Base-by-base conservation (phyloP, 2,329 filamentous ascomycete species). In the Cladophialophora psammophila region DNA sequence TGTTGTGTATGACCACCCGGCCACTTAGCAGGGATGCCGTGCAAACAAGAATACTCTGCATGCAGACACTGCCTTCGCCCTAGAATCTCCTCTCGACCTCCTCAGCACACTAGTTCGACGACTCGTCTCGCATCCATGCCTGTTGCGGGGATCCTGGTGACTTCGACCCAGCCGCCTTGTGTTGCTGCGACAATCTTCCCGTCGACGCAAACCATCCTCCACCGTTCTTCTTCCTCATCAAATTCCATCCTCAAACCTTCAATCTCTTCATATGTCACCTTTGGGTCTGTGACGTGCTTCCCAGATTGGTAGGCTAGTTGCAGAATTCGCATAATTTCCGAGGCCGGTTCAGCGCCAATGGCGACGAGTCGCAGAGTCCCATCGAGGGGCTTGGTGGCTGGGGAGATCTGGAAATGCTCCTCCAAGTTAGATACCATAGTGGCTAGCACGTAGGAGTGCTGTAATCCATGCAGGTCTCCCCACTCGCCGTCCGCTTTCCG, bases 151-250 rank as follows among this genome's bases (percentile, higher is more conserved):
- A 73, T 63, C 54, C 63, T 66, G 69, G 77, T 78, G 0, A 97
- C 85, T 66, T 87, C 86, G 78, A 96, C 86, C 83, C 87, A 90
- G 0, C 93, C 93, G 1, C 85, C 88, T 60, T 83, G 77, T 20
- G 91, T 90, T 0, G 97, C 80, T 66, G 87, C 85, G 2, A 97
- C 87, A 73, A 96, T 96, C 61, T 90, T 93, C 2, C 94, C 94
- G 78, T 98, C 94, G n/a, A 98, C 84, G 76, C 94, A 98, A 13
- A 96, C 86, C 74, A 94, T 88, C 68, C 94, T 84, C 93, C 93
- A 97, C 60, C 88, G 82, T 0, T 81, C 82, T n/a, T 92, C 88
- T 15, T 86, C 81, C 74, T 95, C 91, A 1, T 81, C 69, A 40
- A 92, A 88, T 15, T 86, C 84, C 55, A 97, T 87, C 65, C 80